Conservation (phyloP, 148 eudicot genomes). For the Gaultheria prostrata region DNA sequence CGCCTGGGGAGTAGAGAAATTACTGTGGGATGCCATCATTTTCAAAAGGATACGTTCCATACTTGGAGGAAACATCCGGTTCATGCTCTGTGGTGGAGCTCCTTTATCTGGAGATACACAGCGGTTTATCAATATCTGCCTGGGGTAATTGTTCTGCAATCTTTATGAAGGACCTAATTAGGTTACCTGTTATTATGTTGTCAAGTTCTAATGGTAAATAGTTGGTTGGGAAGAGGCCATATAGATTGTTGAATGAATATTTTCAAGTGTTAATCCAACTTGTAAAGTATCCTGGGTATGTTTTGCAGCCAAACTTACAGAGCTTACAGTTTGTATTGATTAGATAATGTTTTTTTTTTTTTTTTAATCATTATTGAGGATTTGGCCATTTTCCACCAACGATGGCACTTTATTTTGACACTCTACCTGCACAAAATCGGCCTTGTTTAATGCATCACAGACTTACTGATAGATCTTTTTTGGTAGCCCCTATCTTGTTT, state of each 20-base stretch:
- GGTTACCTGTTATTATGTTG: neutral
- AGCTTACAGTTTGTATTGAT: neutral
- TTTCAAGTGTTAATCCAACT: neutral
- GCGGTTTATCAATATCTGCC: conserved; percentile 88
- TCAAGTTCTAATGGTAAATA: neutral
- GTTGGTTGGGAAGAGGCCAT: neutral
- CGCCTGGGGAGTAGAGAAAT: conserved; percentile 81
- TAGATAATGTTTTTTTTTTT: neutral
- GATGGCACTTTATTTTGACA: neutral
- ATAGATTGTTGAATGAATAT: neutral
- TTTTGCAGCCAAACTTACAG: neutral
- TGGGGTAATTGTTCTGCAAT: conserved; percentile 61
- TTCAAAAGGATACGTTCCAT: conserved; percentile 69
- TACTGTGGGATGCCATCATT: conserved; percentile 71
- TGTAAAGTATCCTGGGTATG: neutral
- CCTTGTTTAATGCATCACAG: neutral
- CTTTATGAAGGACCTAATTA: neutral
- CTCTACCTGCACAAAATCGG: neutral
- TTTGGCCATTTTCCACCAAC: too few species aligned
- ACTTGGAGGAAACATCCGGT: conserved; percentile 87
- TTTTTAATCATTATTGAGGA: too few species aligned
- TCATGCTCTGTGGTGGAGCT: conserved; percentile 98
- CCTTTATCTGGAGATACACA: conserved; percentile 93
- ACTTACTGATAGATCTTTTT: neutral
- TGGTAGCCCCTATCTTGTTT: neutral